Conservation (phyloP, 2,329 filamentous ascomycete species). For the Fusarium coffeatum region DNA sequence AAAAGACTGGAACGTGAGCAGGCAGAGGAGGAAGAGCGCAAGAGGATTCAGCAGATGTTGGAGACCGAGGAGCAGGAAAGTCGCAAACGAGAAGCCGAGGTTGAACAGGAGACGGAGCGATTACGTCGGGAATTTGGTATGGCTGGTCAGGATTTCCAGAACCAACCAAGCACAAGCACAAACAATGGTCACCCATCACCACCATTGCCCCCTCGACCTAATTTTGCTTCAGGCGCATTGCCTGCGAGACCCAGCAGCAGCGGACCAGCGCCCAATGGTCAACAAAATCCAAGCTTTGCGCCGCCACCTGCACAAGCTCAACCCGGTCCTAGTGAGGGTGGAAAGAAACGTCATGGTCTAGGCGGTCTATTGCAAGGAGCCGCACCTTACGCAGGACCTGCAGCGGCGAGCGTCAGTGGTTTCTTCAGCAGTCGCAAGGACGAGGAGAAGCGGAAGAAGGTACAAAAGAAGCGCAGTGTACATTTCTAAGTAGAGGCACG, state of each 20-base stretch:
- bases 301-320: constrained; percentile 42
- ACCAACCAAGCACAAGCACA: constrained; percentile 19
- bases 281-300: constrained; percentile 36
- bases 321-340: constrained; percentile 28
- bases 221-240: constrained; percentile 34
- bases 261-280: constrained; percentile 52
- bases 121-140: constrained; percentile 76
- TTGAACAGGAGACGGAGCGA: constrained; percentile 86
- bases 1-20: constrained; percentile 66
- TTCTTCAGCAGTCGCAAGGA: constrained; percentile 55
- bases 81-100: constrained; percentile 63
- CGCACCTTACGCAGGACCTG: constrained; percentile 52
- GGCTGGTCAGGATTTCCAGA: constrained; percentile 56
- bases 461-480: constrained; percentile 62
- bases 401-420: constrained; percentile 59
- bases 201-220: constrained; percentile 51
- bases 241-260: constrained; percentile 63
- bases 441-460: constrained; percentile 56
- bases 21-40: constrained; percentile 65
- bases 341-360: constrained; percentile 46
- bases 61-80: constrained; percentile 73
- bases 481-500: constrained; percentile 52
- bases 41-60: constrained; percentile 71
- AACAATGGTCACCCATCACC: constrained; percentile 44
- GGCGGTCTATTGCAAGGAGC: constrained; percentile 47